Conservation (phyloP, 2,329 filamentous ascomycete genomes). For the Acarospora socialis region DNA sequence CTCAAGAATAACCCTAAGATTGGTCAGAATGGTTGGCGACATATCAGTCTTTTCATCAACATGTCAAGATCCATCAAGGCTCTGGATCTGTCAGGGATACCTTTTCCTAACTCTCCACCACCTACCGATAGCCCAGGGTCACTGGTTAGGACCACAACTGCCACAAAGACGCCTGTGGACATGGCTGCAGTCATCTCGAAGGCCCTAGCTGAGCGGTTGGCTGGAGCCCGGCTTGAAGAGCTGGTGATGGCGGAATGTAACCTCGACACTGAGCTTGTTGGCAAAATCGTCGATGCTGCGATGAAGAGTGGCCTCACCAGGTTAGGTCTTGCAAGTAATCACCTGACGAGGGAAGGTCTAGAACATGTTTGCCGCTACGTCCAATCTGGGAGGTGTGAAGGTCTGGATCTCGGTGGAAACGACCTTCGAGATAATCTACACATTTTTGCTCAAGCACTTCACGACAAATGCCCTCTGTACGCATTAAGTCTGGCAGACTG, state of each 20-base stretch:
- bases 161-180: constrained; percentile 28
- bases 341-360: constrained; percentile 58
- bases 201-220: constrained; percentile 62
- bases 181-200: constrained; percentile 55
- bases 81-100: constrained; percentile 73
- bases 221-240: constrained; percentile 63
- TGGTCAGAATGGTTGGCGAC: constrained; percentile 74
- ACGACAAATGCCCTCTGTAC: constrained; percentile 46
- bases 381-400: constrained; percentile 63
- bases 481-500: constrained; percentile 79
- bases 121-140: constrained; percentile 17
- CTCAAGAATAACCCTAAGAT: constrained; percentile 75
- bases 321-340: constrained; percentile 71
- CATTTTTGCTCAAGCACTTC: constrained; percentile 37
- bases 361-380: constrained; percentile 65
- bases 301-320: constrained; percentile 62
- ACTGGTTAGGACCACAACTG: no score
- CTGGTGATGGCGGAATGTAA: constrained; percentile 70
- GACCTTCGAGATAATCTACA: constrained; percentile 40
- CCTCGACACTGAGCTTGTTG: constrained; percentile 55
- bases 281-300: constrained; percentile 67
- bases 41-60: constrained; percentile 79
- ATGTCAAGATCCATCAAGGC: constrained; percentile 76
- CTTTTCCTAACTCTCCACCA: constrained; percentile 45
- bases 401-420: constrained; percentile 80